Base-by-base conservation (phyloP, 495 filamentous ascomycete genomes). In the Xylaria grammica region DNA sequence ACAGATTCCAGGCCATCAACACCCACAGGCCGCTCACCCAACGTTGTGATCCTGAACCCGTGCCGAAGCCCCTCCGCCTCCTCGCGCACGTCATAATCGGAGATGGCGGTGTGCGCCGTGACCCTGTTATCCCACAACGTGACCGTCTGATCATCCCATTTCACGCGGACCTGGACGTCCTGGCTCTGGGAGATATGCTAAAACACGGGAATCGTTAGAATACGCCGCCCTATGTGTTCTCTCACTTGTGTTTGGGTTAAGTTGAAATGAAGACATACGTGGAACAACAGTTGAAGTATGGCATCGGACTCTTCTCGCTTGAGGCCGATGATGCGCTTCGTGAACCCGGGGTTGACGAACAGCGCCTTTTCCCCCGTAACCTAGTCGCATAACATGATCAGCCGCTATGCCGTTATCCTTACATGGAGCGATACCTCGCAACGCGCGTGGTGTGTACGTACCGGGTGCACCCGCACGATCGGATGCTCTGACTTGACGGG, bases 281-380 rank as follows among this genome's bases (percentile, higher is more conserved):
- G 84, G 55, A 87, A 89, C 30, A 93, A 82, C 46, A 88, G 86
- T 26, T 79, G 69, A 27, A 92, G 77, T 61, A 93, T 86, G 15
- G 84, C 80, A 63, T 92, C 87, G 19, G 85, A 87, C 77, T 92
- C 90, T 60, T 82, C 82, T 34, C 89, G 87, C 51, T 89, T 89
- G 19, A 94, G 73, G 0, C 91, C 91, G 22, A 90, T 79, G 61
- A 94, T 91, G 53, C 85, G 83, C 67, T 87, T 93, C 57, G 91
- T 89, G 73, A 94, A 95, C 30, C 91, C 91, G 4, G 89, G 89
- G 72, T 93, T 93, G 70, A 91, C 79, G 71, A 91, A 95, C 7
- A 95, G 80, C 22, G 89, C 89, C 72, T 92, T 94, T 81, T 90
- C 87, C 34, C 90, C 90, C 0, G 91, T 93, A 1, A 88, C 90